Base-by-base conservation (phyloP, 768 basidiomycete species). In the Mycena galopus region DNA sequence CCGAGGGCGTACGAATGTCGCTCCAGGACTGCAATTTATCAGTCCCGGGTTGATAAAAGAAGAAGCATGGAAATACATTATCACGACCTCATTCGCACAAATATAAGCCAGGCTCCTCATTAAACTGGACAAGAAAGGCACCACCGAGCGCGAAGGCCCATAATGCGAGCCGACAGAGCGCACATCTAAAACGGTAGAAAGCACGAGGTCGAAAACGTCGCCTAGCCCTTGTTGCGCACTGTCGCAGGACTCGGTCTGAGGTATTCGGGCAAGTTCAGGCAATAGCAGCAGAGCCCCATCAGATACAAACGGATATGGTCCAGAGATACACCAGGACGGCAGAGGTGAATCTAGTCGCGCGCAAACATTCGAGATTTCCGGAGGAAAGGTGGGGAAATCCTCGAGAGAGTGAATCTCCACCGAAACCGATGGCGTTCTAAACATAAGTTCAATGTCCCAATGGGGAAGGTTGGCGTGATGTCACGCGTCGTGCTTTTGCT, bases 281-380 rank as follows among this genome's bases (percentile, higher is more conserved):
- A 68, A 10, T 4, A 68, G 67, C 16, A 59, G 58, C 59, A 60
- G 7, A 37, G 51, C 44, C 33, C 19, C 23, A 12, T 33, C 44
- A n/a, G 59, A 60, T 39, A 68, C 12, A 53, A 25, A 56, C 33
- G 25, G 67, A 47, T 69, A 69, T 17, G 61, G 68, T 25, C 61
- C 68, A 64, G 61, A 33, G 21, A 30, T 61, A 64, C 68, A 69
- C 68, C 61, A 69, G 61, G 68, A 57, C 11, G 68, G 68, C 4
- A 69, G 55, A 37, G 68, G 30, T 2, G 30, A 0, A 30, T 21
- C n/a, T 1, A 17, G 16, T 32, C 35, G n/a, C 19, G 35, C 7
- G 35, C 33, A 62, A 30, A 69, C 10, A 21, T 47, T 17, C 5
- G 59, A 61, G 37, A 69, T 23, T 62, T 62, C 50, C 2, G 35